Base-by-base conservation (phyloP, 805 yeast genomes). In the Starmerella geochares region DNA sequence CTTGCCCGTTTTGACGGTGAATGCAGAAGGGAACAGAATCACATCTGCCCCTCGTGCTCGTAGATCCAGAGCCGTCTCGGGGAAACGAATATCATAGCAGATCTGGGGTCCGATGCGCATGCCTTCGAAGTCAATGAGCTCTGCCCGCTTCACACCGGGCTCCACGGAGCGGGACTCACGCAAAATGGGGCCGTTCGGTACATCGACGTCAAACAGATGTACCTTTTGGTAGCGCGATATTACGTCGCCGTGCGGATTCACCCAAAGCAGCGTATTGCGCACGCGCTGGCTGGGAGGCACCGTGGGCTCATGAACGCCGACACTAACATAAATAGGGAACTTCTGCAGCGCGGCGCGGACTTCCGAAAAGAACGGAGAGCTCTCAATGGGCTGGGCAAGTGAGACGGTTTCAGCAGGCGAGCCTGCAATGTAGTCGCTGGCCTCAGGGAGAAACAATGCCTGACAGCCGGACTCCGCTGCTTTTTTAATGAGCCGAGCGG, bases 41-140 rank as follows among this genome's bases (percentile, higher is more conserved):
- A 90, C 69, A 51, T 85, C 74, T 0, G 95, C 94, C 3, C 95
- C 95, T 47, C 67, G 58, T 9, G 76, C 62, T 46, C 95, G 68
- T 31, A 84, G 66, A 36, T 80, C 66, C 31, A 82, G 59, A 1
- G 92, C 80, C 43, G 84, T 67, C 25, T 57, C 60, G 0, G 96
- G 96, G 65, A 90, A 90, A 54, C 98, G 71, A 27, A 92, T 78
- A 65, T 90, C 98, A 64, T 92, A 92, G 66, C 98, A 90, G 31
- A 90, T 71, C 6, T 84, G 82, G 55, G 78, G 20, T 4, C 61
- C 61, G 29, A 84, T 77, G 84, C 62, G 87, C 95, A 0, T 95
- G 94, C 62, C 86, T 86, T 54, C 96, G 70, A 29, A 86, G 4
- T 37, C 29, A 4, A 53, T 32, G 14, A 53, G 45, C 35, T 78